Conservation (phyloP, 2,329 filamentous ascomycete genomes). For the Metarhizium rileyi region DNA sequence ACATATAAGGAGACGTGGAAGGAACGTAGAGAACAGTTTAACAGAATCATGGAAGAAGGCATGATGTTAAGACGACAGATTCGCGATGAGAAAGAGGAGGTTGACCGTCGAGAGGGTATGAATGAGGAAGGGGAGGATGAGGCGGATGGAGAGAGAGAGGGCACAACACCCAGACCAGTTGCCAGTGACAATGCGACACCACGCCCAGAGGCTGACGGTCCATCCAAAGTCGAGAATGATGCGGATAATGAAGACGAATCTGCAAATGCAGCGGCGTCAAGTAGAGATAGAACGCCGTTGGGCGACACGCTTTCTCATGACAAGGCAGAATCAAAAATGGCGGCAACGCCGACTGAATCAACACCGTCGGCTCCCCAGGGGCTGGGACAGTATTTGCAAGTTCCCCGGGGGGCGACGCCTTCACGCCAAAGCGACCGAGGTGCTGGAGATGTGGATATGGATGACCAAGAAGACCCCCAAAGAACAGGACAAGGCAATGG, state of each 20-base stretch:
- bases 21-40: conserved; percentile 79
- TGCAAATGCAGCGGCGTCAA: conserved; percentile 7
- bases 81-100: conserved; percentile 90
- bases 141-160: conserved; percentile 35
- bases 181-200: conserved; percentile 43
- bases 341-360: conserved; percentile 1
- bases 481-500: conserved; percentile 23
- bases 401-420: conserved; percentile 5
- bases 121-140: conserved; percentile 56
- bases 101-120: conserved; percentile 79
- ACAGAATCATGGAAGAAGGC: conserved; percentile 82
- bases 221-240: conserved; percentile 19
- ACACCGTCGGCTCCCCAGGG: conserved; percentile 3
- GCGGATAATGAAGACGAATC: conserved; percentile 10
- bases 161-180: conserved; percentile 40
- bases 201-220: conserved; percentile 32
- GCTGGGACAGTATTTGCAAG: conserved; percentile 5
- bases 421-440: conserved; percentile 16
- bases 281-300: conserved; percentile 24
- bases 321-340: conserved; percentile 6
- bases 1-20: conserved; percentile 76
- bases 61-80: conserved; percentile 76
- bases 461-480: conserved; percentile 29
- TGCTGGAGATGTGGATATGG: conserved; percentile 51
- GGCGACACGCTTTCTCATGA: conserved; percentile 20